Percentiles rank a stretch among this genome's conserved stretches.
Evolutionary conservation across 345 rosid species (phyloP).

Genomic region (Syzygium grande): DNA sequence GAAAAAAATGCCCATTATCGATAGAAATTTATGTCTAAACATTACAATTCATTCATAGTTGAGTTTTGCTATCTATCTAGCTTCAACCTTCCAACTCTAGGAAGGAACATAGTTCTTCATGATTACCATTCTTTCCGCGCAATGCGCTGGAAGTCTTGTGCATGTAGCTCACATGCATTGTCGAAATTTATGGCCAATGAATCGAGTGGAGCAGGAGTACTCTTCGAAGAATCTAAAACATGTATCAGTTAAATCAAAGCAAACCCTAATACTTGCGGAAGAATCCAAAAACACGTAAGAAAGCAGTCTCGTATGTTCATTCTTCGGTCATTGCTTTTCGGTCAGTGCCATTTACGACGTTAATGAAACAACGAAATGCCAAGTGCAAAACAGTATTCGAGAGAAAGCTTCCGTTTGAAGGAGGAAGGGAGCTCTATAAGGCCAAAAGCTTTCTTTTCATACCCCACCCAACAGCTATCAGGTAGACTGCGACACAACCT

Average conservation of each 20-base stretch:
- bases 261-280: background rate
- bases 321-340: background rate
- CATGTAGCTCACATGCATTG: background rate
- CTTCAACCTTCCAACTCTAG: background rate
- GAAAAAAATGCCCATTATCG: background rate
- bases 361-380: background rate
- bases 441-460: conserved; percentile 30
- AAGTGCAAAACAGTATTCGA: background rate
- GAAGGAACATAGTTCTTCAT: background rate
- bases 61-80: background rate
- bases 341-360: background rate
- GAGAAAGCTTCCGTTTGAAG: background rate
- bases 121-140: background rate
- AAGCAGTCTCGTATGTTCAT: background rate
- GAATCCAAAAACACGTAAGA: background rate
- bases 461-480: conserved; percentile 31
- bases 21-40: background rate
- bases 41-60: background rate
- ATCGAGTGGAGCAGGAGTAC: background rate
- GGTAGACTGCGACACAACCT: conserved; percentile 24
- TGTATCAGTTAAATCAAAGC: background rate
- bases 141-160: background rate
- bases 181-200: background rate
- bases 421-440: conserved; percentile 5
- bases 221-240: background rate